Percentiles rank a stretch among this genome's conserved stretches.
These are phyloP conservation scores for Daldinia bambusicola DNA, from an alignment of 495 filamentous ascomycete species.

Conservation along the genomic window DNA sequence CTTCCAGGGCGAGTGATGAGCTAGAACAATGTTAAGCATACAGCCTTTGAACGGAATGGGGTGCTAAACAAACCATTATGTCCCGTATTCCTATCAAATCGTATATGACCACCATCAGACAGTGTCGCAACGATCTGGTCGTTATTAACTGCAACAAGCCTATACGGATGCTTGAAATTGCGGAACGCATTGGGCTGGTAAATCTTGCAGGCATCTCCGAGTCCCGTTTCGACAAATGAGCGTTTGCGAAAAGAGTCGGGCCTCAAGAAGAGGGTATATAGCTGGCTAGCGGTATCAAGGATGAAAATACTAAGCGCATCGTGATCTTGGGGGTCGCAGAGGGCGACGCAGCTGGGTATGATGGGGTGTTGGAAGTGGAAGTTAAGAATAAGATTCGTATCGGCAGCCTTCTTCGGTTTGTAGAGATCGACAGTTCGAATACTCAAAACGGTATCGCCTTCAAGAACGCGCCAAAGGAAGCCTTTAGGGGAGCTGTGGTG, in stretches of 20 bases:
- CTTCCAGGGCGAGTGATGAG: slow-evolving; percentile 70
- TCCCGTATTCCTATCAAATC: slow-evolving; percentile 71
- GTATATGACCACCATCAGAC: slow-evolving; percentile 82
- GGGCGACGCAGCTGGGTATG: slow-evolving; percentile 75
- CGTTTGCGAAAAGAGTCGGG: slow-evolving; percentile 80
- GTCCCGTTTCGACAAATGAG: slow-evolving; percentile 72
- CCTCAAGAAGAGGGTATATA: slow-evolving; percentile 82
- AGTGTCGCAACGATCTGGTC: slow-evolving; percentile 81
- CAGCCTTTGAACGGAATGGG: background rate
- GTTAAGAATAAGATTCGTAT: slow-evolving; percentile 78
- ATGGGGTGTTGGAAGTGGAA: slow-evolving; percentile 79
- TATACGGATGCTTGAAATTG: slow-evolving; percentile 80
- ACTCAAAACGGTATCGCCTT: slow-evolving; percentile 81
- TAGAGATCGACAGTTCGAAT: slow-evolving; percentile 84
- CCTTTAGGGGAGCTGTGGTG: slow-evolving; percentile 77
- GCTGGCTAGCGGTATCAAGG: slow-evolving; percentile 77
- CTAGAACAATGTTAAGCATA: slow-evolving; percentile 30
- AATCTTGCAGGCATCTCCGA: slow-evolving; percentile 79
- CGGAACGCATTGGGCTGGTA: slow-evolving; percentile 73
- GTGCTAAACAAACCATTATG: slow-evolving; percentile 68
- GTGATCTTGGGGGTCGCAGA: slow-evolving; percentile 80
- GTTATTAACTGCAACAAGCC: slow-evolving; percentile 76
- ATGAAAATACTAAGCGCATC: slow-evolving; percentile 84
- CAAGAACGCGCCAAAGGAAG: slow-evolving; percentile 90
- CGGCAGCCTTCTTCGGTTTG: slow-evolving; percentile 69